These are phyloP conservation scores for Mucor velutinosus DNA, from an alignment of 371 early-diverging fungal genomes.

Conservation along the genomic window DNA sequence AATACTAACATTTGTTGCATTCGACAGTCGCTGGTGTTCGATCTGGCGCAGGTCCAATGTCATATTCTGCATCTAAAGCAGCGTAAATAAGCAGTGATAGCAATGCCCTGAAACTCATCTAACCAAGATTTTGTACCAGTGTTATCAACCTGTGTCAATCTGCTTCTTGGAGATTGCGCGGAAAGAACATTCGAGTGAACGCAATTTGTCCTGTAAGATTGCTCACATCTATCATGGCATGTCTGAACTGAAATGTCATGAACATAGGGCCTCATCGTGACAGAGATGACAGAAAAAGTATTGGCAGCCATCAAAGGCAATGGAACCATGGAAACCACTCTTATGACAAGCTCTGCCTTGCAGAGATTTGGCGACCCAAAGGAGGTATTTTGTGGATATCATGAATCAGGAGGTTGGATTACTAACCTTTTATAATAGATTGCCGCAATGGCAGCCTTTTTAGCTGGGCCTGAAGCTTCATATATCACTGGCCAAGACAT, in stretches of 20 bases:
- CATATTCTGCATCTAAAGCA: constrained; percentile 51
- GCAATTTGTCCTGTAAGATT: constrained; percentile 53
- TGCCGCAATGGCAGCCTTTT: constrained; percentile 5
- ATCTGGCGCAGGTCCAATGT: constrained; percentile 44
- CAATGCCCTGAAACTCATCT: background rate
- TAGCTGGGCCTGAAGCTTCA: constrained; percentile 5
- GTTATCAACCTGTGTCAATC: constrained; percentile 56
- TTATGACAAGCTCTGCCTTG: background rate
- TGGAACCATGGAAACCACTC: background rate
- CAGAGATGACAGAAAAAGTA: constrained; percentile 47
- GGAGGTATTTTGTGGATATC: background rate
- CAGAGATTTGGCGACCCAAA: background rate
- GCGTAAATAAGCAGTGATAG: constrained; percentile 16
- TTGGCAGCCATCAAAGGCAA: background rate
- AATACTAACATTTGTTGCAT: background rate
- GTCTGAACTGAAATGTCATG: background rate
- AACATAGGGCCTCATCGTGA: constrained; percentile 53
- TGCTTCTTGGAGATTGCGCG: constrained; percentile 41
- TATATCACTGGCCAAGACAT: constrained; percentile 14
- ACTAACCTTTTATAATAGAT: background rate
- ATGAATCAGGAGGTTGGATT: constrained; percentile 12
- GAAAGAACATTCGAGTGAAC: constrained; percentile 55
- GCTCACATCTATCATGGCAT: background rate
- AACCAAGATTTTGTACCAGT: constrained; percentile 13
- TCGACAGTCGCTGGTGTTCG: constrained; percentile 45